These are phyloP conservation scores for Leccinum griseonigrum DNA, from an alignment of 1,284 basidiomycete species.

Conservation along the genomic window DNA sequence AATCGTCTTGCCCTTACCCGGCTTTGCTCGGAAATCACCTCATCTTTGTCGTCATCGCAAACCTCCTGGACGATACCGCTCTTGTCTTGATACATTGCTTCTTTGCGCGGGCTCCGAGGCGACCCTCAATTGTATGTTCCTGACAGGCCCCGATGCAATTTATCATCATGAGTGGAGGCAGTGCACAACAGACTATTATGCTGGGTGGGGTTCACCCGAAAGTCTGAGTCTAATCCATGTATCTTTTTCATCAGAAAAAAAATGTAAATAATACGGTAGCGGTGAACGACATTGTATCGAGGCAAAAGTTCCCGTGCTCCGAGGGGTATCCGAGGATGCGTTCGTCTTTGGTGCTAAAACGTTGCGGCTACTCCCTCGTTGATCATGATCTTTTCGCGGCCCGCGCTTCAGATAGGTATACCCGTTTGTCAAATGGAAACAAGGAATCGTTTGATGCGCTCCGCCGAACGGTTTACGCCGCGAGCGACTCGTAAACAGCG, in stretches of 20 bases:
- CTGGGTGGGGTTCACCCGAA: neutral
- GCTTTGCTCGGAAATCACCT: constrained; percentile 23
- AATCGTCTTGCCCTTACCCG: constrained; percentile 8
- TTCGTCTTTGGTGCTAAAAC: neutral
- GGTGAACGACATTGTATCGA: neutral
- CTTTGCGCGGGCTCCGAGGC: constrained; percentile 34
- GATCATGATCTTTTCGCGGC: constrained; percentile 1
- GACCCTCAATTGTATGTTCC: constrained; percentile 24
- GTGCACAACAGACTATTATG: constrained; percentile 10
- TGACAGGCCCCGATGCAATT: constrained; percentile 27
- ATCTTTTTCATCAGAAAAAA: constrained; percentile 8
- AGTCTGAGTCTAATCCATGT: neutral
- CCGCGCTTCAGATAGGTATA: constrained; percentile 2
- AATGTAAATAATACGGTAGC: constrained; percentile 18
- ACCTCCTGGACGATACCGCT: neutral
- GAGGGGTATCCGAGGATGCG: neutral
- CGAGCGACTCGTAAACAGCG: constrained; percentile 3
- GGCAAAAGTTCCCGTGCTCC: neutral
- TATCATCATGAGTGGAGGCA: constrained; percentile 19
- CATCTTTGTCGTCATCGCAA: constrained; percentile 21
- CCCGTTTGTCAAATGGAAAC: constrained; percentile 10
- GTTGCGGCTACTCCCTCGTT: neutral
- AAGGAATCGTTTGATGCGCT: constrained; percentile 2
- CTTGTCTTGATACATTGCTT: constrained; percentile 5
- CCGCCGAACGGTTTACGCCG: constrained; percentile 4